Base-by-base conservation (phyloP, 2,329 filamentous ascomycete species). In the Penicillium paneum region DNA sequence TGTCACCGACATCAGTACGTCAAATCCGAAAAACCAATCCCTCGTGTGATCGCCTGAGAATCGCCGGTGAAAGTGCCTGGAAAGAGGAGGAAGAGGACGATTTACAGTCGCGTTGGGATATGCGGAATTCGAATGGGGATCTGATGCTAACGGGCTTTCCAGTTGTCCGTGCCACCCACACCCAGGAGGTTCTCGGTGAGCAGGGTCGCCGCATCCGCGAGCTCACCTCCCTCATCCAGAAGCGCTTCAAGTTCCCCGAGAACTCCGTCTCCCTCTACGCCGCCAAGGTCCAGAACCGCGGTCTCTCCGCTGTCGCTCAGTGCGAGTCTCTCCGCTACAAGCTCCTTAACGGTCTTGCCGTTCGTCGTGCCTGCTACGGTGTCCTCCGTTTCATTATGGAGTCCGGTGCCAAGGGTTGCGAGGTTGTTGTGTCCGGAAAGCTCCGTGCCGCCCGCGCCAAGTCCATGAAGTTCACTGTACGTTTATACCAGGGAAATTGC, bases 241-340 rank as follows among this genome's bases (percentile, higher is more conserved):
- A 99, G 90, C 92, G 94, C 77, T 99, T 99, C 90, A 97, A 97
- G 86, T 99, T 99, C 89, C 93, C 94, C 81, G 93, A 97, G 85
- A 97, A 97, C 90, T 95, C 89, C 71, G 94, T 99, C 79, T 97
- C 94, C 67, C 91, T 99, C 76, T 99, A 99, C 81, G 94, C 94
- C 82, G 95, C 94, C 81, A 99, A 99, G 89, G 94, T 99, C 76
- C 94, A 97, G 86, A 97, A 97, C 86, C 93, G 94, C 78, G 94
- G 94, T 90, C 92, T 99, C 69, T 97, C 93, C 74, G 94, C 94
- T 77, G 94, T 99, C 81, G 94, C 94, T 74, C 94, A 99, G 86
- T 99, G 94, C 90, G 94, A 99, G 85, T 97, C 93, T 70, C 91
- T 99, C 78, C 89, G 94, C 81, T 99, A 99, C 90, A 99, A 99